Evolutionary conservation across 2,329 filamentous ascomycete genomes (phyloP).

Genomic region (Onygenales sp.): DNA sequence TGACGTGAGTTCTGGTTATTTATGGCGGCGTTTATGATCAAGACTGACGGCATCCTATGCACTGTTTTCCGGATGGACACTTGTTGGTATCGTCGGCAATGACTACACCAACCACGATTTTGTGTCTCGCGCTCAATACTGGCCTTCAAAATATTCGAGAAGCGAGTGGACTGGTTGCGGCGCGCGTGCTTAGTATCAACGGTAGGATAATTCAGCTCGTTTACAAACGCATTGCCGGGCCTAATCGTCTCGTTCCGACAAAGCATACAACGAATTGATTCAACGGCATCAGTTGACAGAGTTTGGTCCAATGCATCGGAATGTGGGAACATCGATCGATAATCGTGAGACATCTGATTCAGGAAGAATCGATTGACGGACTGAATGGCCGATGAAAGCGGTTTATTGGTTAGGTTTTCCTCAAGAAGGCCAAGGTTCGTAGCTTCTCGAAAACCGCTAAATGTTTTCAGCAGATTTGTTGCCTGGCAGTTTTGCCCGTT

Average conservation of each 20-base stretch:
- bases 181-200: slow-evolving; percentile 42
- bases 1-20: slow-evolving; percentile 59
- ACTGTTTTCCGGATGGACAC: slow-evolving; percentile 78
- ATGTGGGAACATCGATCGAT: slow-evolving; percentile 54
- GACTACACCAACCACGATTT: slow-evolving; percentile 85
- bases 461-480: slow-evolving; percentile 83
- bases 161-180: slow-evolving; percentile 46
- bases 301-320: slow-evolving; percentile 62
- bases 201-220: slow-evolving; percentile 72
- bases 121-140: slow-evolving; percentile 85
- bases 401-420: slow-evolving; percentile 63
- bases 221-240: slow-evolving; percentile 68
- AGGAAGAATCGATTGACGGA: slow-evolving; percentile 76
- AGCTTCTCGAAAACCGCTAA: slow-evolving; percentile 73
- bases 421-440: slow-evolving; percentile 72
- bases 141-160: slow-evolving; percentile 84
- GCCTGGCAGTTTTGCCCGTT: slow-evolving; percentile 91
- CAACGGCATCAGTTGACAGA: slow-evolving; percentile 33
- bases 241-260: slow-evolving; percentile 80
- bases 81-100: slow-evolving; percentile 83
- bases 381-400: slow-evolving; percentile 75
- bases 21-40: slow-evolving; percentile 76
- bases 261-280: slow-evolving; percentile 67
- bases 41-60: slow-evolving; percentile 68
- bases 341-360: slow-evolving; percentile 70